Evolutionary conservation across 2,329 filamentous ascomycete species (phyloP).

Genomic region (Penicillium sclerotigenum): DNA sequence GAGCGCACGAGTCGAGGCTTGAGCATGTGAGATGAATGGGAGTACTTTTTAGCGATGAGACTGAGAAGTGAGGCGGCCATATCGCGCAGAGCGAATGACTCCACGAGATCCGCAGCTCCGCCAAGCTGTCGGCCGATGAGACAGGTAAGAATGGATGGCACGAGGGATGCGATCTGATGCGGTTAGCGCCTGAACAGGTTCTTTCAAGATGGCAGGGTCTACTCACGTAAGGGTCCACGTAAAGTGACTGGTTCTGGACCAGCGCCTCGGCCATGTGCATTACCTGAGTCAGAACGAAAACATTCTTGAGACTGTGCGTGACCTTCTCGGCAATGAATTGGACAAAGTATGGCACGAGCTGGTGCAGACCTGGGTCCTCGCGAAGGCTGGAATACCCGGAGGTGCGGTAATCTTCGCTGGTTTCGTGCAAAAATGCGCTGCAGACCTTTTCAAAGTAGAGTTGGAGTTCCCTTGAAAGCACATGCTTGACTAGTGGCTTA

Average conservation of each 20-base stretch:
- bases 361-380: conserved; percentile 88
- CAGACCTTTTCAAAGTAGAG: conserved; percentile 97
- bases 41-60: conserved; percentile 76
- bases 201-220: not conserved
- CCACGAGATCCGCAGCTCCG: conserved; percentile 48
- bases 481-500: conserved; percentile 91
- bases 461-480: conserved; percentile 91
- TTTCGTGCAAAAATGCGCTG: conserved; percentile 80
- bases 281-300: conserved; percentile 85
- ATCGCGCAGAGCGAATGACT: conserved; percentile 78
- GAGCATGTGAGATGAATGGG: conserved; percentile 73
- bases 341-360: conserved; percentile 93
- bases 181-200: conserved; percentile 16
- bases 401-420: conserved; percentile 78
- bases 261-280: conserved; percentile 85
- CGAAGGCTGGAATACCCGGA: conserved; percentile 82
- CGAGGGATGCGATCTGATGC: conserved; percentile 60
- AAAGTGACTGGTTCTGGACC: conserved; percentile 77
- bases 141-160: conserved; percentile 87
- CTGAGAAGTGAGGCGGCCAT: conserved; percentile 78
- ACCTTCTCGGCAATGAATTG: conserved; percentile 95
- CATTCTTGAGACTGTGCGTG: conserved; percentile 85
- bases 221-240: conserved; percentile 63
- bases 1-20: conserved; percentile 88
- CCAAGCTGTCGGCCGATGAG: conserved; percentile 81